These are phyloP conservation scores for Eutrema salsugineum DNA, from an alignment of 441 rosid species.

Conservation along the genomic window DNA sequence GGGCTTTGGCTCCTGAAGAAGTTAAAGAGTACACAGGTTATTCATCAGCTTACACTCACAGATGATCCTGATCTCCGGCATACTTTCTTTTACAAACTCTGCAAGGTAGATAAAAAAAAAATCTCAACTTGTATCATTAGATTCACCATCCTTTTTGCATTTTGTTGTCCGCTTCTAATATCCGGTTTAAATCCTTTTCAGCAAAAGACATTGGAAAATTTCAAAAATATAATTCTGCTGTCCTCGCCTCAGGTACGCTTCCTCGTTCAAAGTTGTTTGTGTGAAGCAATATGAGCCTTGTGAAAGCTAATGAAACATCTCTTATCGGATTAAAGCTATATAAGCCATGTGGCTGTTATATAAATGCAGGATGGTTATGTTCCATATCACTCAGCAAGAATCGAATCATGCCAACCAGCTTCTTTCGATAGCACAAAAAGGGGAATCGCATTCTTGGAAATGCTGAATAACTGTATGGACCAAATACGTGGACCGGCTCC, in stretches of 20 bases:
- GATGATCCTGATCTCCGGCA: conserved; percentile 78
- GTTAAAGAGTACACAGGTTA: conserved; percentile 80
- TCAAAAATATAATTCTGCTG: conserved; percentile 63
- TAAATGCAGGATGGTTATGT: conserved; percentile 80
- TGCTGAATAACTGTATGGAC: conserved; percentile 85
- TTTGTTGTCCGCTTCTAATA: not conserved
- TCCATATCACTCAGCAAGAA: conserved; percentile 94
- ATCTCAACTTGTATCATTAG: not conserved
- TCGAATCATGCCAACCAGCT: conserved; percentile 71
- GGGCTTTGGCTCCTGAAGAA: conserved; percentile 93
- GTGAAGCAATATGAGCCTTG: not conserved
- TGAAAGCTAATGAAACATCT: not conserved
- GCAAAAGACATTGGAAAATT: conserved; percentile 82
- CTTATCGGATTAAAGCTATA: not conserved
- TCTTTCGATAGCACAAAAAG: conserved; percentile 67
- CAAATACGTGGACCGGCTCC: conserved; percentile 74
- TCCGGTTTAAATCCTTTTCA: conserved; percentile 31
- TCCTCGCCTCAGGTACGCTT: conserved; percentile 84
- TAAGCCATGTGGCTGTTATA: not conserved
- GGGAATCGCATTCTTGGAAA: conserved; percentile 74
- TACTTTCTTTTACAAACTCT: conserved; percentile 81
- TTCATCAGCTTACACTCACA: conserved; percentile 94
- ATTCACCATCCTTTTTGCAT: no score
- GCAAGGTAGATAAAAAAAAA: conserved; percentile 47
- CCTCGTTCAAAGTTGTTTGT: not conserved